Evolutionary conservation across 2,329 filamentous ascomycete species (phyloP).

Genomic region (Beauveria sp.): DNA sequence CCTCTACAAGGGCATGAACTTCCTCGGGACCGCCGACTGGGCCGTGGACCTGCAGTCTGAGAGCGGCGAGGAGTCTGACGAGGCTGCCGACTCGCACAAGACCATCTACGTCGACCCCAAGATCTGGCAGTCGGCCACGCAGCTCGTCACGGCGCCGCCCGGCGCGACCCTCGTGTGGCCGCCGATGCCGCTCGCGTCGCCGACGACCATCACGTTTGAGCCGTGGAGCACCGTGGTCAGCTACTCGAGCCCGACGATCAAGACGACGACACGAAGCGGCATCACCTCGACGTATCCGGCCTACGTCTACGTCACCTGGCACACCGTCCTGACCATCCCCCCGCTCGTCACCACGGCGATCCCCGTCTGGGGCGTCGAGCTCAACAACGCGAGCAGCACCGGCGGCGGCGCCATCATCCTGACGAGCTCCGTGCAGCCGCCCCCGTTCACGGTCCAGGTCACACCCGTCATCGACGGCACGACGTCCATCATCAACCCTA

Average conservation of each 20-base stretch:
- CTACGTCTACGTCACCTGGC: neutral
- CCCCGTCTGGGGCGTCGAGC: slow-evolving; percentile 1
- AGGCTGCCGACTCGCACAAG: neutral
- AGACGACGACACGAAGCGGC: neutral
- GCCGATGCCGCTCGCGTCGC: neutral
- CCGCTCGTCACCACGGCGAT: slow-evolving; percentile 2
- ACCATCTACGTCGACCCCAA: neutral
- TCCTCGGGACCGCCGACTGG: slow-evolving; percentile 14
- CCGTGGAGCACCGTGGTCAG: slow-evolving; percentile 1
- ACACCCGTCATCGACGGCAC: slow-evolving; percentile 4
- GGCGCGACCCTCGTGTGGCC: slow-evolving; percentile 26
- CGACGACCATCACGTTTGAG: slow-evolving; percentile 2
- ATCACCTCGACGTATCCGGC: neutral
- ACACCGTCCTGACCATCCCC: slow-evolving; percentile 3
- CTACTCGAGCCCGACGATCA: neutral
- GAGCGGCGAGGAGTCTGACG: neutral
- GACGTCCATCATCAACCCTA: neutral
- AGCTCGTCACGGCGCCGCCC: neutral
- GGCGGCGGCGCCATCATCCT: neutral
- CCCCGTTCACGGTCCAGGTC: slow-evolving; percentile 1
- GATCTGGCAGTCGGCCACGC: neutral
- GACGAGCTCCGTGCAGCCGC: slow-evolving; percentile 7
- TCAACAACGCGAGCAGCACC: neutral
- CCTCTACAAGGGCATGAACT: slow-evolving; percentile 11
- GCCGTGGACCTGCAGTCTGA: slow-evolving; percentile 13